Conservation (phyloP, 2,329 filamentous ascomycete genomes). For the Lecanoromycetidae sp. region DNA sequence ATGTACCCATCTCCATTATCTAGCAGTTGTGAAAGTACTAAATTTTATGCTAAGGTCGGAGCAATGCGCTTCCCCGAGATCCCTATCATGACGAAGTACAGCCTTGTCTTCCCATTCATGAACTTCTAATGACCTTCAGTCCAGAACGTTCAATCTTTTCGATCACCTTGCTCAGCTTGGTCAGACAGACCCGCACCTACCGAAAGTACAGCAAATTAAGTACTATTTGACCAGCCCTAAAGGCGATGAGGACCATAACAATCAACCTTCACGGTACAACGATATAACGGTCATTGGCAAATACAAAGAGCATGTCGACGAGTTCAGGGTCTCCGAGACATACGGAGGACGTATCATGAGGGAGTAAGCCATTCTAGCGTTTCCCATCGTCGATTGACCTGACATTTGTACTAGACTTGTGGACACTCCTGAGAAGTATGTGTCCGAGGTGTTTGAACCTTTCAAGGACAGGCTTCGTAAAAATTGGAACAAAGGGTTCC, state of each 20-base stretch:
- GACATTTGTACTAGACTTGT: conserved; percentile 1
- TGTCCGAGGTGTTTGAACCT: neutral
- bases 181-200: too few relatives aligned
- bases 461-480: conserved; percentile 1
- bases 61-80: conserved; percentile 5
- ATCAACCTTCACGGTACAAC: conserved; percentile 4
- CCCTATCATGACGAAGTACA: conserved; percentile 5
- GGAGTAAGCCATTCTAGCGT: neutral
- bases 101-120: too few relatives aligned
- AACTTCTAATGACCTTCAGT: neutral
- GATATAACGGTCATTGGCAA: conserved; percentile 1
- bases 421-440: neutral
- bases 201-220: neutral
- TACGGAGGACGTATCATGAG: neutral
- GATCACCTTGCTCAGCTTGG: neutral
- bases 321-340: neutral
- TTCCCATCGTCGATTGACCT: neutral
- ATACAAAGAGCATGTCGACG: neutral
- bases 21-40: neutral
- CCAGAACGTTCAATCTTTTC: conserved; percentile 1
- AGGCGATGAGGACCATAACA: neutral
- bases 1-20: neutral
- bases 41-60: neutral
- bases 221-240: neutral
- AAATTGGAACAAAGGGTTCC: conserved; percentile 2